Conservation (phyloP, 2,329 filamentous ascomycete genomes). For the Elsinoe australis region DNA sequence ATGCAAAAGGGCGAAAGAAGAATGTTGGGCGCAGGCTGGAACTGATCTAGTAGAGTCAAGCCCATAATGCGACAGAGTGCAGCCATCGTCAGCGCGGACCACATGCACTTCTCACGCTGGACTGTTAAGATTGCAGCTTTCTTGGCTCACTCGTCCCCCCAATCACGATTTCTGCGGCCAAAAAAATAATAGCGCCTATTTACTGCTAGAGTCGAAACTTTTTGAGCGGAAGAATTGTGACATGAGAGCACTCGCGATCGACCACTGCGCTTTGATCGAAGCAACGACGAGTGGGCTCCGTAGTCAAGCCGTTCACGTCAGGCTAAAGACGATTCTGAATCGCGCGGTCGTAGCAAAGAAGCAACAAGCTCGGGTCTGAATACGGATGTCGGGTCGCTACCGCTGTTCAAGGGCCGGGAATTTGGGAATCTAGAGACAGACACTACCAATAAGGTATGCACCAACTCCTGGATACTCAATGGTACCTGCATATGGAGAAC, state of each 20-base stretch:
- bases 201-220: background rate
- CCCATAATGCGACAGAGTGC: constrained; percentile 2
- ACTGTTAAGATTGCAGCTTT: constrained; percentile 1
- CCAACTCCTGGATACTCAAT: background rate
- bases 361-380: constrained; percentile 4
- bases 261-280: background rate
- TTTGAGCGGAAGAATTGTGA: constrained; percentile 1
- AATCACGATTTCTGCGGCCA: background rate
- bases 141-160: background rate
- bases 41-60: constrained; percentile 10
- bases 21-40: constrained; percentile 14
- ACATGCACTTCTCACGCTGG: constrained; percentile 4
- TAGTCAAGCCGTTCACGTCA: background rate
- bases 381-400: constrained; percentile 9
- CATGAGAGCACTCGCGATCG: background rate
- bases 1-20: constrained; percentile 7
- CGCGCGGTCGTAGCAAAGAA: constrained; percentile 1
- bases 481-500: constrained; percentile 8
- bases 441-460: background rate
- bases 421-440: constrained; percentile 3
- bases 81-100: constrained; percentile 5
- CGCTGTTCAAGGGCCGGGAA: background rate
- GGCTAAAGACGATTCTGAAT: background rate
- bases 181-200: background rate
- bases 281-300: background rate